Percentiles rank a stretch among this genome's conserved stretches.
Conservation (phyloP, 2,329 filamentous ascomycete genomes). For the Phaeosphaeriaceae sp. region DNA sequence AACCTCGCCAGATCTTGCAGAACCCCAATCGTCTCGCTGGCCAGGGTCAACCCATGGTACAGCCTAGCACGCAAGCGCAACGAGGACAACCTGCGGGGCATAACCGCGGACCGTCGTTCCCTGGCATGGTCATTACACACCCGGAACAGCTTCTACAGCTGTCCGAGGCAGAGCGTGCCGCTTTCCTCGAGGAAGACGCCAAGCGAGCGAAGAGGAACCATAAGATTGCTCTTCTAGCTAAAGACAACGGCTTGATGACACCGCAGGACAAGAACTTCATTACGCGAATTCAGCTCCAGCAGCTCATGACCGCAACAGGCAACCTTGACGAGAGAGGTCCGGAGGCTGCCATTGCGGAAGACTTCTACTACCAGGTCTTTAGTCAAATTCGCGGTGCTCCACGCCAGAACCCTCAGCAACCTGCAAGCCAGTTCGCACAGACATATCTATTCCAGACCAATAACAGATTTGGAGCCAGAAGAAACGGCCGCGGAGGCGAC, state of each 20-base stretch:
- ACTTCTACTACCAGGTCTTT: conserved; percentile 99
- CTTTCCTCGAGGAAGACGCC: conserved; percentile 87
- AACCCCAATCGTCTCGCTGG: conserved; percentile 71
- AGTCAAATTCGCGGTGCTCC: conserved; percentile 91
- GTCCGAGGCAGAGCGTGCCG: conserved; percentile 82
- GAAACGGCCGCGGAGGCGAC: conserved; percentile 83
- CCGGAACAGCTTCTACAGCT: conserved; percentile 78
- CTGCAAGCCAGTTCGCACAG: conserved; percentile 94
- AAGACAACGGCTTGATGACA: conserved; percentile 97
- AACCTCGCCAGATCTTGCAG: conserved; percentile 78
- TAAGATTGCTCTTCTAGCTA: conserved; percentile 92
- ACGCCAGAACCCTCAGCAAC: conserved; percentile 89
- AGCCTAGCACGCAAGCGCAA: conserved; percentile 31
- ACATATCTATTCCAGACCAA: conserved; percentile 97
- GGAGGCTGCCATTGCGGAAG: conserved; percentile 83
- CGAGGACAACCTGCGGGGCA: conserved; percentile 45
- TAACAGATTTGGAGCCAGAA: conserved; percentile 77
- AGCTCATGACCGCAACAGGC: conserved; percentile 90
- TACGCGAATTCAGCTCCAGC: conserved; percentile 95
- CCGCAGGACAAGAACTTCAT: conserved; percentile 99
- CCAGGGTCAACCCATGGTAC: conserved; percentile 50
- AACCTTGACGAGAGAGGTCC: conserved; percentile 80
- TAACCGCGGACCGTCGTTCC: conserved; percentile 58
- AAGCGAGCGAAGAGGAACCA: conserved; percentile 96
- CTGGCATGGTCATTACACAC: conserved; percentile 65